Evolutionary conservation across 805 yeast genomes (phyloP).

Genomic region (Groenewaldozyma salmanticensis): DNA sequence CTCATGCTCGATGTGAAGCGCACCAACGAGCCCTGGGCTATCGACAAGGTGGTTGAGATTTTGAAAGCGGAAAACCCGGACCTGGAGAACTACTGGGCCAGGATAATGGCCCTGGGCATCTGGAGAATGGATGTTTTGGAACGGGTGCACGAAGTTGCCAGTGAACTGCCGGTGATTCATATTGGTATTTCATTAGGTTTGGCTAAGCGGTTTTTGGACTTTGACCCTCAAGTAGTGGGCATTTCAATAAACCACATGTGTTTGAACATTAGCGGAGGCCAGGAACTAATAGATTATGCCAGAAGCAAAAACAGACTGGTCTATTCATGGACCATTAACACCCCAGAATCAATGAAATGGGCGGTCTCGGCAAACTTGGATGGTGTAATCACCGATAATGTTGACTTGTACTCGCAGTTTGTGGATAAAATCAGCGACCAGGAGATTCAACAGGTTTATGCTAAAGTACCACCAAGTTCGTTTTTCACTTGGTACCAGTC

Average conservation of each 20-base stretch:
- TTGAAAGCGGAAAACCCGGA: conserved; percentile 33
- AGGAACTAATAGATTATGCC: conserved; percentile 26
- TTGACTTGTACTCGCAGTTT: conserved; percentile 9
- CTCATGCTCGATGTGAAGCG: conserved; percentile 47
- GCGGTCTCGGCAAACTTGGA: conserved; percentile 29
- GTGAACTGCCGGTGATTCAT: conserved; percentile 27
- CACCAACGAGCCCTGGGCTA: conserved; percentile 35
- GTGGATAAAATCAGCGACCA: conserved; percentile 6
- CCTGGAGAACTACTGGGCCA: conserved; percentile 34
- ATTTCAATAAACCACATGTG: conserved; percentile 36
- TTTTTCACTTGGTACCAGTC: conserved; percentile 8
- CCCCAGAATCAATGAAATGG: conserved; percentile 28
- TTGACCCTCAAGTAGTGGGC: conserved; percentile 47
- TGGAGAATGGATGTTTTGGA: conserved; percentile 42
- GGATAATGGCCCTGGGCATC: conserved; percentile 40
- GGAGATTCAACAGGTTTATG: conserved; percentile 10
- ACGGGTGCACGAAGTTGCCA: conserved; percentile 32
- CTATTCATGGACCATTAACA: conserved; percentile 47
- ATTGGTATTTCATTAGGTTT: conserved; percentile 31
- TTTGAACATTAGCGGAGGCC: conserved; percentile 34
- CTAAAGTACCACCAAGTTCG: conserved; percentile 5
- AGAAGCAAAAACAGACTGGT: conserved; percentile 28
- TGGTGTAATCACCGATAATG: conserved; percentile 36
- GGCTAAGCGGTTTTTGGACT: conserved; percentile 29
- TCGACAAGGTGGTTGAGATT: conserved; percentile 31